Base-by-base conservation (phyloP, 768 basidiomycete species). In the Mycena filopes region DNA sequence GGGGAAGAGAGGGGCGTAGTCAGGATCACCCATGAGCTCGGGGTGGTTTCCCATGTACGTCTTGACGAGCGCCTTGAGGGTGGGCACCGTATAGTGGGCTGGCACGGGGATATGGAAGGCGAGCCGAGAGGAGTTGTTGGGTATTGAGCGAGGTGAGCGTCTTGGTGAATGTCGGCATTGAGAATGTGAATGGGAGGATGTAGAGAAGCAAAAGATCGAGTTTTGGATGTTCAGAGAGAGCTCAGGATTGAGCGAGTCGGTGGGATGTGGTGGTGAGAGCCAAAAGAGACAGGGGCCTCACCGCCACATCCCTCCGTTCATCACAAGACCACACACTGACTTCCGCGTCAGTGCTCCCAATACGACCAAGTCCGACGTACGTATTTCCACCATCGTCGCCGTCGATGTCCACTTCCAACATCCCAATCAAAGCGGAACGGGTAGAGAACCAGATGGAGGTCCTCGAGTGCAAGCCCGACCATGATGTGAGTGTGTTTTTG, bases 251-350 rank as follows among this genome's bases (percentile, higher is more conserved):
- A 43, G 42, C 42, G 20, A 43, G 20, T n/a, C 18, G 16, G 42
- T 21, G 20, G 42, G 12, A 43, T 20, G 42, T 43, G 42, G n/a
- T n/a, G 4, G 42, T 43, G 20, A 43, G 42, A 43, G 21, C 20
- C 20, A 43, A 21, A 4, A 43, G 42, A 43, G 42, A 43, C 42
- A 10, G 42, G 42, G 20, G 42, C 23, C 15, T 33, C 48, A 50
- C 48, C 48, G 48, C 48, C 48, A 50, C 28, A 28, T 50, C 48
- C 48, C 31, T 50, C 26, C 48, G n/a, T 50, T 28, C 20, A 31
- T 33, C 48, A 50, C 48, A 50, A 50, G 48, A 50, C 48, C 13
- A 33, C n/a, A 31, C 48, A 50, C 48, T 31, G 31, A 20, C 48
- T 29, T 28, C 26, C 29, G 20, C 20, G 26, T 28, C 47, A 28